Evolutionary conservation across 2,329 filamentous ascomycete species (phyloP), one percentile per base, ranked within the genome.

Genomic region (Escovopsis sp.): DNA sequence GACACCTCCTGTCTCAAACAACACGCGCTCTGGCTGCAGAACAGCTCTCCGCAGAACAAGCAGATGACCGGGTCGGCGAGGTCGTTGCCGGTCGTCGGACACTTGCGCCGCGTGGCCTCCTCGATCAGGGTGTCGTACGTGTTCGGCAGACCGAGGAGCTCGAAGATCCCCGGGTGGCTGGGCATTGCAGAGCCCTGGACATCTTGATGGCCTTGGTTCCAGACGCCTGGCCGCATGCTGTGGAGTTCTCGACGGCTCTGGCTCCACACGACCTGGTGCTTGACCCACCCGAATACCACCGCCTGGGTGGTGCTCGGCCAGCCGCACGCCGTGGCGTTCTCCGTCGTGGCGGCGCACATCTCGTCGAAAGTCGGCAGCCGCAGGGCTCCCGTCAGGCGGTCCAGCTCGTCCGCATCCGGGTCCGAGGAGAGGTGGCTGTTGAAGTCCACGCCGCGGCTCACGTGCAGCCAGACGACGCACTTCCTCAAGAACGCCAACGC

Each of bases 41-140:
- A 89, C 34, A 98, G 85, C n/a, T 88, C 87, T 30, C 91, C 89
- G 56, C 91, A 98, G 64, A 95, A 86, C 33, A 98, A 72, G 56
- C 91, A 98, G 32, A 98, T 76, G 48, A 83, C 84, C 0, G 91
- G 87, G 59, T 98, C 93, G 2, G 80, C 81, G 39, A 98, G 66
- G 51, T 95, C 89, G 57, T 91, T 93, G 49, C 87, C 87, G 1
- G 86, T 94, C 2, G 80, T 93, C 0, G 87, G 87, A 55, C 91
- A 98, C 39, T 74, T 79, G 40, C 82, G 70, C 48, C 79, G 79
- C 50, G 91, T 89, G 24, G 86, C 85, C 61, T 94, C 88, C 55
- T 95, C 89, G 44, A 94, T 94, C 32, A 98, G 69, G 3, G 79
- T 81, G 58, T 96, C 91, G 57, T 87, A 98, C 53, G 89, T 87